Evolutionary conservation across 2,329 filamentous ascomycete genomes (phyloP).

Genomic region (Diaporthe sp.): DNA sequence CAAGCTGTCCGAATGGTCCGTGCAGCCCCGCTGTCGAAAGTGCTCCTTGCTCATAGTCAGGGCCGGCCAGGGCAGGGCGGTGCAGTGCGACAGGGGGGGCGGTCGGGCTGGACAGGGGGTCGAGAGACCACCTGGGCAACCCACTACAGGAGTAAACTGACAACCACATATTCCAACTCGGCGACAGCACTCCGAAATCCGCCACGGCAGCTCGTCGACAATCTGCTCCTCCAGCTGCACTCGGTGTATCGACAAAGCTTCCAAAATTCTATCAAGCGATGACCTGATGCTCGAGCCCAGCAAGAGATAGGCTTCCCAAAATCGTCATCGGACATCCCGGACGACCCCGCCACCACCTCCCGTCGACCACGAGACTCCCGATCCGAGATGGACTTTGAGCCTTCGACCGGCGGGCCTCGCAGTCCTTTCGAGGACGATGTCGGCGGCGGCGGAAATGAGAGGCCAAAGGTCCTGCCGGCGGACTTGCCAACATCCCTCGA

Average conservation of each 20-base stretch:
- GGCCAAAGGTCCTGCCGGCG: constrained; percentile 73
- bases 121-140: constrained; percentile 24
- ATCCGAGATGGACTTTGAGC: constrained; percentile 71
- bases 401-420: constrained; percentile 59
- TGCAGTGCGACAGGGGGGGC: constrained; percentile 18
- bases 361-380: constrained; percentile 15
- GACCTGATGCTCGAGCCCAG: constrained; percentile 31
- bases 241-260: background rate
- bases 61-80: constrained; percentile 4
- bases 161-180: background rate
- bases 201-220: background rate
- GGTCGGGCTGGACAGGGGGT: constrained; percentile 6
- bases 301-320: constrained; percentile 14
- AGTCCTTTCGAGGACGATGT: constrained; percentile 46
- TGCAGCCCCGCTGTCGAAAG: constrained; percentile 15
- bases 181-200: background rate
- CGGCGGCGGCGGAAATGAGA: constrained; percentile 55
- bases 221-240: background rate
- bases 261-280: background rate
- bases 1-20: constrained; percentile 11
- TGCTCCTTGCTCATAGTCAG: no score
- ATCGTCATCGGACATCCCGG: constrained; percentile 31
- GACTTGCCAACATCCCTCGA: constrained; percentile 94
- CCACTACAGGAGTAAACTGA: constrained; percentile 12
- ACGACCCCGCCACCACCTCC: constrained; percentile 30